A percentile compares a stretch with the other conserved stretches of the same genome.
Conservation (phyloP, 2,329 filamentous ascomycete genomes). For the Arachnomyces sp. region DNA sequence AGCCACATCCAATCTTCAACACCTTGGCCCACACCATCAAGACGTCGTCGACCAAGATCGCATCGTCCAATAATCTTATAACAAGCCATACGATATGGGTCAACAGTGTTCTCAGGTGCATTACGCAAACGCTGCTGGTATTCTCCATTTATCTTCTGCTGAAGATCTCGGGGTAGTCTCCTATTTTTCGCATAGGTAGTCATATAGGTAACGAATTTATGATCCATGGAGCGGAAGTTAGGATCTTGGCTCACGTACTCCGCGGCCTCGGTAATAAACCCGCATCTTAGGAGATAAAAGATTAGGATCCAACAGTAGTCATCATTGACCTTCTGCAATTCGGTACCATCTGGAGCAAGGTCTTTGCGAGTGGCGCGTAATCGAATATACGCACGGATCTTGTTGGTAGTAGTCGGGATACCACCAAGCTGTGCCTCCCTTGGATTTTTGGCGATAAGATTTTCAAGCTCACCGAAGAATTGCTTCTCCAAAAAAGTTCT, state of each 20-base stretch:
- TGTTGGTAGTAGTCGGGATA: slow-evolving; percentile 77
- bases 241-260: slow-evolving; percentile 74
- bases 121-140: slow-evolving; percentile 80
- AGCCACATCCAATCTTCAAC: slow-evolving; percentile 63
- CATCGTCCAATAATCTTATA: slow-evolving; percentile 92
- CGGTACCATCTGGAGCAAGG: slow-evolving; percentile 69
- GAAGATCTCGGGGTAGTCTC: slow-evolving; percentile 67
- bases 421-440: slow-evolving; percentile 85
- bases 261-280: slow-evolving; percentile 74
- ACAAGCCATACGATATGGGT: slow-evolving; percentile 93
- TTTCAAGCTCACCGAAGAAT: slow-evolving; percentile 72
- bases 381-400: slow-evolving; percentile 86
- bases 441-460: slow-evolving; percentile 71
- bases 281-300: slow-evolving; percentile 82
- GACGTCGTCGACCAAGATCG: slow-evolving; percentile 50
- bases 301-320: slow-evolving; percentile 92
- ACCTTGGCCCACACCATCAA: slow-evolving; percentile 52
- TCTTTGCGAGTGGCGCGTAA: slow-evolving; percentile 74
- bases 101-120: slow-evolving; percentile 76
- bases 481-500: slow-evolving; percentile 71
- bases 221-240: slow-evolving; percentile 83
- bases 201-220: slow-evolving; percentile 82
- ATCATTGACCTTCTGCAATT: slow-evolving; percentile 69
- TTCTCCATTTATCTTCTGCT: slow-evolving; percentile 82
- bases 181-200: slow-evolving; percentile 75